phyloP scores from a whole-genome alignment of 2,329 filamentous ascomycete genomes.

The Dactylellina cionopaga region DNA sequence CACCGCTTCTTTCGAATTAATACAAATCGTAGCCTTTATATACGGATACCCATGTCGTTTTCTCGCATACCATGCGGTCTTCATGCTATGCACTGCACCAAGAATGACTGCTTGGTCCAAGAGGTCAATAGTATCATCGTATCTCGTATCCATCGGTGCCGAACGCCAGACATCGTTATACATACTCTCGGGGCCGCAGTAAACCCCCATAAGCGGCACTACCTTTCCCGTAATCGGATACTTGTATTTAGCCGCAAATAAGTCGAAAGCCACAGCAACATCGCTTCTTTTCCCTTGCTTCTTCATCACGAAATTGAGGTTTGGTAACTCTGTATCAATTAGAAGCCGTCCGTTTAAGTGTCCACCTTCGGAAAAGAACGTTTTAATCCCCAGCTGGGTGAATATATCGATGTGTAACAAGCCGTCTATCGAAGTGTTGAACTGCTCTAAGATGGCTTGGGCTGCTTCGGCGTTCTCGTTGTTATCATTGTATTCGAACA shows the following conservation, averaged over 20 bases:
- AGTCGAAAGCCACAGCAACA: neutral
- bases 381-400: neutral
- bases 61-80: neutral
- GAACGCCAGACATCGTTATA: constrained; percentile 2
- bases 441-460: neutral
- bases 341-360: neutral
- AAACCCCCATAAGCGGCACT: neutral
- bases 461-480: neutral
- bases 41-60: constrained; percentile 7
- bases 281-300: neutral
- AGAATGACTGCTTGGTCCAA: neutral
- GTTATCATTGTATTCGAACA: neutral
- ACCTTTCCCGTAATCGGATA: neutral
- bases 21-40: neutral
- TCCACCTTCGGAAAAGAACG: neutral
- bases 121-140: neutral
- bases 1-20: neutral
- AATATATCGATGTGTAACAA: constrained; percentile 1
- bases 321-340: too few species aligned
- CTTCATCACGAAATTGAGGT: constrained; percentile 1
- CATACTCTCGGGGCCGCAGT: neutral
- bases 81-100: neutral
- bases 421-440: neutral
- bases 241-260: neutral
- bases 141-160: neutral